Base-by-base conservation (phyloP, 495 filamentous ascomycete species). In the Lindgomyces ingoldianus region DNA sequence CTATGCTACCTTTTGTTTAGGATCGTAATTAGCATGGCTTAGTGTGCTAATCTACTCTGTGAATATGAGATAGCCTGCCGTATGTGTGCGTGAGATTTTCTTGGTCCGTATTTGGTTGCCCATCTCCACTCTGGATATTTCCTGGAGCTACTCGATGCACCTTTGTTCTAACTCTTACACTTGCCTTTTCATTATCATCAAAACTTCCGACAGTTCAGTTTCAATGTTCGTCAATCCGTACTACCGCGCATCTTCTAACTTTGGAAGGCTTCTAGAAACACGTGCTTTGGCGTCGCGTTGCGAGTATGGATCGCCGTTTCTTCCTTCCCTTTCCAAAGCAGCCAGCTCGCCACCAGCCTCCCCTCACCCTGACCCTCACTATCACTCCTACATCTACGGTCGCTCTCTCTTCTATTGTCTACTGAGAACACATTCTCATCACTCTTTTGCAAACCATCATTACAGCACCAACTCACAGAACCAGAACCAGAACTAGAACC, bases 21-120 rank as follows among this genome's bases (percentile, higher is more conserved):
- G 22, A 48, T 16, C 25, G 46, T 53, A 50, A 24, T n/a, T 55
- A 55, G 59, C 36, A 51, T 62, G 59, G 59, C 52, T 44, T n/a
- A n/a, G 16, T 52, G n/a, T 27, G 42, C 46, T 3, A 52, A 52
- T 61, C 19, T 39, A 51, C 30, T 2, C 19, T 42, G 57, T 61
- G 57, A 36, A 41, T 48, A 51, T 27, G 10, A 29, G 57, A 18
- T 25, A 46, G n/a, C 48, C n/a, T 44, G 21, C 21, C 14, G 11
- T 59, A 3, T 55, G 16, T 19, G 36, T 58, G 39, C 19, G 56
- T 59, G 36, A 21, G 46, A 24, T 10, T 9, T 46, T 4, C 42
- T 4, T n/a, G 42, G 42, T 4, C 3, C 42, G 42, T 46, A 46
- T n/a, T 16, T 46, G 16, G 16, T 46, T 4, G 42, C 42, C 42